Percentiles rank a stretch among this genome's conserved stretches.
Conservation (phyloP, 2,329 filamentous ascomycete species). For the Calonectria henricotiae region DNA sequence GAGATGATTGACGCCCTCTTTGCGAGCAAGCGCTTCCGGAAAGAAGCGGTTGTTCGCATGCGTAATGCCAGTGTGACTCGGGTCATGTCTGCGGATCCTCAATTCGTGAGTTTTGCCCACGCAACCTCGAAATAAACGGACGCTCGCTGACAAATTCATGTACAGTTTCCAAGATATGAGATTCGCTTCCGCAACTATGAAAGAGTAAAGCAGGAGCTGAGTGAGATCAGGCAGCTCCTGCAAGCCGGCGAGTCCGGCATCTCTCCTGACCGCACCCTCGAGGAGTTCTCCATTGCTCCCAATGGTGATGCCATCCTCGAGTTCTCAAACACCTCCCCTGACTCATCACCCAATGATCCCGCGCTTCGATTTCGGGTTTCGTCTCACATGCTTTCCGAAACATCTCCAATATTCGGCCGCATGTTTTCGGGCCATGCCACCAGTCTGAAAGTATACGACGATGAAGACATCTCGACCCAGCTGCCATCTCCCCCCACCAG, state of each 20-base stretch:
- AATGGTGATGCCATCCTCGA: conserved; percentile 69
- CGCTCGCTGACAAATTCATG: conserved; percentile 33
- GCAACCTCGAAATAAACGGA: neutral
- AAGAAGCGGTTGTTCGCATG: conserved; percentile 64
- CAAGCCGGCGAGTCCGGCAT: conserved; percentile 62
- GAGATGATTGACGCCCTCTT: conserved; percentile 64
- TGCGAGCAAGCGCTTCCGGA: conserved; percentile 61
- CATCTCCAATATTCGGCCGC: conserved; percentile 68
- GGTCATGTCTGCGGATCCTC: conserved; percentile 62
- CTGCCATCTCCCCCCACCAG: conserved; percentile 57
- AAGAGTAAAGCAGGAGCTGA: conserved; percentile 61
- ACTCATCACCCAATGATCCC: conserved; percentile 56
- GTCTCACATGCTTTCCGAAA: conserved; percentile 67
- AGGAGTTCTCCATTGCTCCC: conserved; percentile 63
- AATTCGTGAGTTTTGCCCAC: conserved; percentile 57
- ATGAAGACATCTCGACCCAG: conserved; percentile 57
- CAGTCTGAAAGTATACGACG: conserved; percentile 57
- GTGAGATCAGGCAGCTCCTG: conserved; percentile 60
- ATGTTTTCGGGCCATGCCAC: conserved; percentile 61
- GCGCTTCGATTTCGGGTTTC: conserved; percentile 69
- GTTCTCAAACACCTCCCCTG: conserved; percentile 63
- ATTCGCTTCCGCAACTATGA: conserved; percentile 67
- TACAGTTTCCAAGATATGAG: conserved; percentile 63
- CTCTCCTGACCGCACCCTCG: conserved; percentile 58
- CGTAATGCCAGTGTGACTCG: conserved; percentile 63